phyloP scores from a whole-genome alignment of 805 yeast species.

The Starmera caribaea region DNA sequence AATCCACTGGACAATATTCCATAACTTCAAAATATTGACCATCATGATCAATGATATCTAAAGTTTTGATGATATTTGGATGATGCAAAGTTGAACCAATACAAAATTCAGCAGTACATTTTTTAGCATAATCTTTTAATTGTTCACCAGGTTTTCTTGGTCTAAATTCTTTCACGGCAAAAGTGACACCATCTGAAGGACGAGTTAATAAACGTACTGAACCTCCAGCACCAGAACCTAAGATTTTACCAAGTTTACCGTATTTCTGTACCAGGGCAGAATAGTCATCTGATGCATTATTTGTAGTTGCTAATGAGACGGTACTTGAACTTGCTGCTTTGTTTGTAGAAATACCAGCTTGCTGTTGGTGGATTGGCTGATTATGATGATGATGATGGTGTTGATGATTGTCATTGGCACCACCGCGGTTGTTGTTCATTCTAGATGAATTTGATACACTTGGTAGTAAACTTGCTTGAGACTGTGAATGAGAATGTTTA shows the following conservation, averaged over 20 bases:
- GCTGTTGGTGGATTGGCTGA: constrained; percentile 5
- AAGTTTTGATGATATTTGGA: constrained; percentile 70
- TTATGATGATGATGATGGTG: no score
- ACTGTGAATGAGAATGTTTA: neutral
- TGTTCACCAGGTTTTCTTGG: constrained; percentile 62
- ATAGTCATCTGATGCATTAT: constrained; percentile 30
- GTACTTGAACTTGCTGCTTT: neutral
- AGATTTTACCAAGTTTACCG: constrained; percentile 62
- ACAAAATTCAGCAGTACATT: constrained; percentile 84
- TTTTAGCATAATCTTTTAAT: constrained; percentile 70
- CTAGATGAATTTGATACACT: neutral
- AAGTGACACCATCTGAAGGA: constrained; percentile 58
- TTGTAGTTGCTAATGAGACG: constrained; percentile 3
- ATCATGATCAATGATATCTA: constrained; percentile 51
- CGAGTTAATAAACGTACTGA: constrained; percentile 65
- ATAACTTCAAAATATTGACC: constrained; percentile 70
- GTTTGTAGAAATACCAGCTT: neutral
- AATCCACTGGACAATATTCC: constrained; percentile 82
- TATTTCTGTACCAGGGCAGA: constrained; percentile 49
- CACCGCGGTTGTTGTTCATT: constrained; percentile 9
- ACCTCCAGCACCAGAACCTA: constrained; percentile 88
- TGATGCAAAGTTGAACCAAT: constrained; percentile 77
- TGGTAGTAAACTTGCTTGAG: neutral
- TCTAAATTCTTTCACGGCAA: constrained; percentile 80
- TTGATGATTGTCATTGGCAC: no score